Percentiles rank a stretch among this genome's conserved stretches.
These are phyloP conservation scores for Alternaria sp. DNA, from an alignment of 2,329 filamentous ascomycete species.

Conservation along the genomic window DNA sequence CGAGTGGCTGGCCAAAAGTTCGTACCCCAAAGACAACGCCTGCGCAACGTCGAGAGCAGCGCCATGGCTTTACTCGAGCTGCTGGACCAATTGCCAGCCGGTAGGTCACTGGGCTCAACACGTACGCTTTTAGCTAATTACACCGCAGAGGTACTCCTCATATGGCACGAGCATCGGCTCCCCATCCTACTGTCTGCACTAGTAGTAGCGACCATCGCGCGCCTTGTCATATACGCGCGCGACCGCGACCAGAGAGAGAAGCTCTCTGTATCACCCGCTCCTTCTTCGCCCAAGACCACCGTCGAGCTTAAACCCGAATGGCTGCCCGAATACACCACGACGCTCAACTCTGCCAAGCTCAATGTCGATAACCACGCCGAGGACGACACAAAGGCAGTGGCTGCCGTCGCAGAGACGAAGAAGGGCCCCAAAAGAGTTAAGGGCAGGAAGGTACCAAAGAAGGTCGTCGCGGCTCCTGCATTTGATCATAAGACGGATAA, in stretches of 20 bases:
- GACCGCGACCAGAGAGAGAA: conserved; percentile 35
- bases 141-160: conserved; percentile 41
- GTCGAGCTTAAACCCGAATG: conserved; percentile 44
- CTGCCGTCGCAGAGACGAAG: conserved; percentile 31
- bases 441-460: conserved; percentile 40
- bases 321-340: conserved; percentile 44
- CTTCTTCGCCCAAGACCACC: conserved; percentile 37
- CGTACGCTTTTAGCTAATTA: neutral
- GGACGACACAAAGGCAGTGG: conserved; percentile 27
- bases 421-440: conserved; percentile 49
- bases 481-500: conserved; percentile 48
- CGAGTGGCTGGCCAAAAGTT: conserved; percentile 26
- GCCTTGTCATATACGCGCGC: conserved; percentile 36
- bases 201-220: conserved; percentile 38
- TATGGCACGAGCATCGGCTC: conserved; percentile 48
- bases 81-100: conserved; percentile 24
- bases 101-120: neutral
- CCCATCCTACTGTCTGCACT: conserved; percentile 42
- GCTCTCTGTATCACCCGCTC: conserved; percentile 37
- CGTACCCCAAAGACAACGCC: conserved; percentile 1
- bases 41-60: conserved; percentile 6
- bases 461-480: conserved; percentile 18
- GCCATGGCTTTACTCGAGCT: conserved; percentile 21
- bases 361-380: conserved; percentile 41
- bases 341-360: conserved; percentile 23